phyloP scores from a whole-genome alignment of 257 asterid genomes.

The Cordia subcordata region DNA sequence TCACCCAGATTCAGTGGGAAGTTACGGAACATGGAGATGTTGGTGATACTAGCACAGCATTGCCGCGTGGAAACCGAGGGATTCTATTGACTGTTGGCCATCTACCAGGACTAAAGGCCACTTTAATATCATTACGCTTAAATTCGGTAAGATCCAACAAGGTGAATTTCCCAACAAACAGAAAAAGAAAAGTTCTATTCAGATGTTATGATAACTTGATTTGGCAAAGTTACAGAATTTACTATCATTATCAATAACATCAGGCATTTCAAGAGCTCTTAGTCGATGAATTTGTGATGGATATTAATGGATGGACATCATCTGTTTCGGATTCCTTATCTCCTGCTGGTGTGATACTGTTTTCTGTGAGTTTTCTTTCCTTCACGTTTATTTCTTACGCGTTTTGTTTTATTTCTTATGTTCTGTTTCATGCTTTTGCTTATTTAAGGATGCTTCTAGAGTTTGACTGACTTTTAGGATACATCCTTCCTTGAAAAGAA shows the following conservation, averaged over 20 bases:
- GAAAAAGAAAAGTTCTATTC: not conserved
- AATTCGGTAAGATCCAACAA: not conserved
- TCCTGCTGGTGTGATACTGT: slow-evolving; percentile 75
- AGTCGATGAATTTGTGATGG: slow-evolving; percentile 58
- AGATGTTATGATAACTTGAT: not conserved
- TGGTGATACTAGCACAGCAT: slow-evolving; percentile 12
- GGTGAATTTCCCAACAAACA: not conserved
- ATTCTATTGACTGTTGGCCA: slow-evolving; percentile 63
- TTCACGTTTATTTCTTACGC: not conserved
- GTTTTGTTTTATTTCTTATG: not conserved
- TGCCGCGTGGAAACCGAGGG: slow-evolving; percentile 19
- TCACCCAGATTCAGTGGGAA: slow-evolving; percentile 62
- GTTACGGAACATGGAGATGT: slow-evolving; percentile 29
- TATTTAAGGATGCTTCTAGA: slow-evolving; percentile 5
- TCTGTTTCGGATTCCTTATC: slow-evolving; percentile 48
- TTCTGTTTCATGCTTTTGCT: not conserved
- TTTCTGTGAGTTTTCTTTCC: slow-evolving; percentile 48
- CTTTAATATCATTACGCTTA: slow-evolving; percentile 37
- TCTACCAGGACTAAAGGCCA: slow-evolving; percentile 60
- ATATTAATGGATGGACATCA: slow-evolving; percentile 50
- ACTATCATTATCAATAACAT: not conserved
- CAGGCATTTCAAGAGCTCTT: slow-evolving; percentile 29
- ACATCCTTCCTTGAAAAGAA: slow-evolving; percentile 1
- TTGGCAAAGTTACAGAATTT: not conserved
- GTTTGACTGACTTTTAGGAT: slow-evolving; percentile 9